Evolutionary conservation across 768 basidiomycete genomes (phyloP).

Genomic region (Russula olivacea): DNA sequence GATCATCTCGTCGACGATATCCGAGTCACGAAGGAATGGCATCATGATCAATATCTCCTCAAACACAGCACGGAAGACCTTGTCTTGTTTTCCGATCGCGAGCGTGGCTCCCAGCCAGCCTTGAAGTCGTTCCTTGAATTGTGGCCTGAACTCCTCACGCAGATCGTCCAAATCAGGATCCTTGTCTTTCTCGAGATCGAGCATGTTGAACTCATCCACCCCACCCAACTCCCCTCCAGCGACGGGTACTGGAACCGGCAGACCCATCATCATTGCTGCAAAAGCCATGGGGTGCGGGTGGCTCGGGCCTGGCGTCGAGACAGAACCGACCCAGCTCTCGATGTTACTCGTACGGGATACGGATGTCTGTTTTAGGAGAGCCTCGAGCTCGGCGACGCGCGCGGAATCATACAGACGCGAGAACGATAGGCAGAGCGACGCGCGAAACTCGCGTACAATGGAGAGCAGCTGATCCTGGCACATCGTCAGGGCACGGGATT

Average conservation of each 20-base stretch:
- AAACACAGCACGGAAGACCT: slow-evolving; percentile 40
- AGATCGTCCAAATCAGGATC: slow-evolving; percentile 57
- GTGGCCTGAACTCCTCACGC: slow-evolving; percentile 54
- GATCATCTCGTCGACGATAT: slow-evolving; percentile 54
- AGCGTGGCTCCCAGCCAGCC: slow-evolving; percentile 46
- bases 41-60: slow-evolving; percentile 43
- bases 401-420: slow-evolving; percentile 40
- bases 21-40: slow-evolving; percentile 49
- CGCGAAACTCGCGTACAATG: slow-evolving; percentile 38
- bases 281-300: slow-evolving; percentile 50
- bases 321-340: slow-evolving; percentile 46
- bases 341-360: slow-evolving; percentile 43
- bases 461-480: slow-evolving; percentile 50
- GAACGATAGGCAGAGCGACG: slow-evolving; percentile 43
- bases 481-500: slow-evolving; percentile 36
- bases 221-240: slow-evolving; percentile 38
- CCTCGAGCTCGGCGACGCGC: slow-evolving; percentile 41
- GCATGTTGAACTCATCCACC: slow-evolving; percentile 43
- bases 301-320: slow-evolving; percentile 37
- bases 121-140: slow-evolving; percentile 50
- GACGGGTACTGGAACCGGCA: slow-evolving; percentile 35
- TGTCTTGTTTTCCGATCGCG: slow-evolving; percentile 37
- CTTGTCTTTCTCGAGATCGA: slow-evolving; percentile 42
- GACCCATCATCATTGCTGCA: slow-evolving; percentile 59
- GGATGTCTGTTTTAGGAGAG: slow-evolving; percentile 37